Percentiles rank a stretch among this genome's conserved stretches.
These are phyloP conservation scores for Leucosporidium creatinivorum DNA, from an alignment of 768 basidiomycete species.

Conservation along the genomic window DNA sequence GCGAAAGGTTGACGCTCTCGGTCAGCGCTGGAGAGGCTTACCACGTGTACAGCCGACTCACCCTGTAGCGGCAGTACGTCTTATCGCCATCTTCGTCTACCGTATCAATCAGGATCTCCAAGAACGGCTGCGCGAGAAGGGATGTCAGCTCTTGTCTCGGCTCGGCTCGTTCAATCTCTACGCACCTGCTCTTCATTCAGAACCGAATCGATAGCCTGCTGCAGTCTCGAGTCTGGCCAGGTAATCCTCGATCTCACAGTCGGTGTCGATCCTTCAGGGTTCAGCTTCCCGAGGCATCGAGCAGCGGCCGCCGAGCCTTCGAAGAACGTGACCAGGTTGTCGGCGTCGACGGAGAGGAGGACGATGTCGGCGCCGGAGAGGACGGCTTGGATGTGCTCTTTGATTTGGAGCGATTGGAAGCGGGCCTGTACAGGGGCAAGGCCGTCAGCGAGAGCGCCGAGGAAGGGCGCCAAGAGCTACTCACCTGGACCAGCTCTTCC, in stretches of 20 bases:
- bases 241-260: too few relatives aligned
- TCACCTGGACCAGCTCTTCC: too few relatives aligned
- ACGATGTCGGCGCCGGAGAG: conserved; percentile 2
- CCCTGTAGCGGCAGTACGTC: background rate
- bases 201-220: background rate
- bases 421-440: too few relatives aligned
- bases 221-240: background rate
- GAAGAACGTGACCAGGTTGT: background rate
- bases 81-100: background rate
- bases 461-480: too few relatives aligned
- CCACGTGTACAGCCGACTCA: too few relatives aligned
- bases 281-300: background rate
- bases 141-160: background rate
- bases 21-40: too few relatives aligned
- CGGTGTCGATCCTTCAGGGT: background rate
- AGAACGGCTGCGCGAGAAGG: too few relatives aligned
- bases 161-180: background rate
- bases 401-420: background rate
- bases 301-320: conserved; percentile 2
- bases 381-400: conserved; percentile 18
- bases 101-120: too few relatives aligned
- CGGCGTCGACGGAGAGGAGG: conserved; percentile 10
- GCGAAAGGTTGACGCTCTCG: background rate
- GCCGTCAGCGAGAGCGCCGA: too few relatives aligned
- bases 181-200: background rate